Base-by-base conservation (phyloP, 2,329 filamentous ascomycete genomes). In the Exophiala lecanii-corni region DNA sequence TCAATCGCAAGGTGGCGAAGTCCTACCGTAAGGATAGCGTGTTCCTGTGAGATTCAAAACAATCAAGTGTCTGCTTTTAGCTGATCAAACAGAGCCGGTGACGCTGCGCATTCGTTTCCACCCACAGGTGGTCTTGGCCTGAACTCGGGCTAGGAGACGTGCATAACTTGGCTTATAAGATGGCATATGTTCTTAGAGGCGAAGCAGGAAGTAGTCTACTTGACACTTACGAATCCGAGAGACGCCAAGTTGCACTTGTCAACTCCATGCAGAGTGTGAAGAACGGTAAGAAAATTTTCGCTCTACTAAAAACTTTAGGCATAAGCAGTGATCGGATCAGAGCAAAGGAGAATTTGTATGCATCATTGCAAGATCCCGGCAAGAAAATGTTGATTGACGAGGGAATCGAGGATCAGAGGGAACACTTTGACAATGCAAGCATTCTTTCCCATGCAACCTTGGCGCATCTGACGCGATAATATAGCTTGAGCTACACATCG, bases 121-220 rank as follows among this genome's bases (percentile, higher is more conserved):
- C 74, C 74, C 0, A 69, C 71, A 0, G 76, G 74, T 2, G 77
- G 73, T 0, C 75, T 78, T 53, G 76, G 76, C 1, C 74, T 79
- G 71, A 78, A 78, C 54, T 71, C 73, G 0, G 74, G 0, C 66
- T 79, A 15, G 70, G 73, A 17, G 75, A 78, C 43, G 69, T 72
- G 1, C 62, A 72, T 20, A 78, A 78, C 43, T 61, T 79, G 0
- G 70, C 69, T 16, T 78, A 75, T 74, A 78, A 78, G 51, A 58
- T 70, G 5, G 62, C 62, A 4, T 60, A 60, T 0, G 61, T 67
- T 1, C 61, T 64, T 17, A 58, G 65, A 16, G 60, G 65, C 45
- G 39, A 51, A 42, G 47, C 44, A 34, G 23, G 45, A 13, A 3
- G 58, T 32, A 26, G 21, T 7, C 50, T 69, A 0, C 59, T 70